phyloP scores from a whole-genome alignment of 2,329 filamentous ascomycete genomes.

The Trichoderma atrobrunneum region DNA sequence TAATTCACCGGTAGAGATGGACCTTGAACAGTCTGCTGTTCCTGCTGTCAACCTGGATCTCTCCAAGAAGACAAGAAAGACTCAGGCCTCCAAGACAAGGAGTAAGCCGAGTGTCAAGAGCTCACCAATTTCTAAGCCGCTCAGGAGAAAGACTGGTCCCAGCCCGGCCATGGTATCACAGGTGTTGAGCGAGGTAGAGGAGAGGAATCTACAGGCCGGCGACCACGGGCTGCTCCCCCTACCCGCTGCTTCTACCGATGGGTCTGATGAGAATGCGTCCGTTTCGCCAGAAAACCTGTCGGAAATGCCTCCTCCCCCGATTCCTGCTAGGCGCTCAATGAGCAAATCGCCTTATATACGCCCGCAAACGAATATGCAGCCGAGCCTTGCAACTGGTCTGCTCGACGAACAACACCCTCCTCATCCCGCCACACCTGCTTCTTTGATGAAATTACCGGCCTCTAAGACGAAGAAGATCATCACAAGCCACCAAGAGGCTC shows the following conservation, averaged over 20 bases:
- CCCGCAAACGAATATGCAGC: slow-evolving; percentile 44
- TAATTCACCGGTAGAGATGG: slow-evolving; percentile 59
- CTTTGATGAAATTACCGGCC: slow-evolving; percentile 72
- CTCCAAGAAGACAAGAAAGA: slow-evolving; percentile 53
- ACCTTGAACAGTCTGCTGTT: slow-evolving; percentile 44
- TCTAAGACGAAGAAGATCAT: slow-evolving; percentile 50
- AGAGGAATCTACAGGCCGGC: slow-evolving; percentile 32
- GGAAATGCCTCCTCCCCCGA: slow-evolving; percentile 65
- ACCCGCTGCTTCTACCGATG: slow-evolving; percentile 46
- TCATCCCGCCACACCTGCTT: slow-evolving; percentile 80
- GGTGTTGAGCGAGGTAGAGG: slow-evolving; percentile 52
- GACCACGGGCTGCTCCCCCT: slow-evolving; percentile 40
- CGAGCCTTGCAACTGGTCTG: neutral
- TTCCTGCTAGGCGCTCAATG: slow-evolving; percentile 63
- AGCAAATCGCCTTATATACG: slow-evolving; percentile 66
- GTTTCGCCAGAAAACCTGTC: slow-evolving; percentile 62
- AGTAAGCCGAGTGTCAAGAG: slow-evolving; percentile 58
- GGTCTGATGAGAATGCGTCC: slow-evolving; percentile 62
- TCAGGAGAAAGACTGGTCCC: slow-evolving; percentile 50
- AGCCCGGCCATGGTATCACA: slow-evolving; percentile 57
- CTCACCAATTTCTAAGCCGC: slow-evolving; percentile 70
- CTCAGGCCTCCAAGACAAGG: slow-evolving; percentile 50
- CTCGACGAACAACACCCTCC: slow-evolving; percentile 34
- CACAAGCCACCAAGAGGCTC: slow-evolving; percentile 39
- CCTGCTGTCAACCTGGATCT: slow-evolving; percentile 46